Percentiles rank a stretch among this genome's conserved stretches.
Conservation (phyloP, 2,329 filamentous ascomycete species). For the Alternaria conjuncta region DNA sequence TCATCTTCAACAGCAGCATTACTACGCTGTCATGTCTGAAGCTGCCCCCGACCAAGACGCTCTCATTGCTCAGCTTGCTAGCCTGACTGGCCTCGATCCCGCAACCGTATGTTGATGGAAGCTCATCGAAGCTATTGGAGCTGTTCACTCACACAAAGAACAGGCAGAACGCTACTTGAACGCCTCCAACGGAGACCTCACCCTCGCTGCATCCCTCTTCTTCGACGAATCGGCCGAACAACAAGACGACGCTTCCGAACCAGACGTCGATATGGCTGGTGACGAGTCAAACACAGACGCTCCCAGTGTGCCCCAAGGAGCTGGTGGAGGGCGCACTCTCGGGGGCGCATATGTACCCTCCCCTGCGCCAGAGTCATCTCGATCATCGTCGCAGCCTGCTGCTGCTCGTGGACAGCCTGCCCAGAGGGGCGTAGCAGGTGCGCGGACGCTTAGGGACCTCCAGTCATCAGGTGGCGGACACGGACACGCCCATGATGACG, state of each 20-base stretch:
- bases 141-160: slow-evolving; percentile 29
- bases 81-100: slow-evolving; percentile 43
- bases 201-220: slow-evolving; percentile 54
- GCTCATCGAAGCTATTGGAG: slow-evolving; percentile 30
- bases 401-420: slow-evolving; percentile 33
- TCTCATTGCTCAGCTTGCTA: slow-evolving; percentile 45
- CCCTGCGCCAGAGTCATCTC: slow-evolving; percentile 22
- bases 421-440: slow-evolving; percentile 37
- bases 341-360: slow-evolving; percentile 45
- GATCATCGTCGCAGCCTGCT: slow-evolving; percentile 18
- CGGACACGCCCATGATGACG: slow-evolving; percentile 57
- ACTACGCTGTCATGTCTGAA: slow-evolving; percentile 39
- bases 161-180: slow-evolving; percentile 55
- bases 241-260: slow-evolving; percentile 25
- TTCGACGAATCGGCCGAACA: slow-evolving; percentile 46
- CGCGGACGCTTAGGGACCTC: slow-evolving; percentile 55
- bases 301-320: slow-evolving; percentile 26
- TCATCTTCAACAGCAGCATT: neutral
- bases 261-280: slow-evolving; percentile 45
- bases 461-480: slow-evolving; percentile 52
- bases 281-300: slow-evolving; percentile 35
- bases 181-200: slow-evolving; percentile 55
- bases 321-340: slow-evolving; percentile 47
- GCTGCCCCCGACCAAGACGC: slow-evolving; percentile 40
- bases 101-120: slow-evolving; percentile 41